Base-by-base conservation (phyloP, 2,329 filamentous ascomycete genomes). In the Trichoderma asperellum region DNA sequence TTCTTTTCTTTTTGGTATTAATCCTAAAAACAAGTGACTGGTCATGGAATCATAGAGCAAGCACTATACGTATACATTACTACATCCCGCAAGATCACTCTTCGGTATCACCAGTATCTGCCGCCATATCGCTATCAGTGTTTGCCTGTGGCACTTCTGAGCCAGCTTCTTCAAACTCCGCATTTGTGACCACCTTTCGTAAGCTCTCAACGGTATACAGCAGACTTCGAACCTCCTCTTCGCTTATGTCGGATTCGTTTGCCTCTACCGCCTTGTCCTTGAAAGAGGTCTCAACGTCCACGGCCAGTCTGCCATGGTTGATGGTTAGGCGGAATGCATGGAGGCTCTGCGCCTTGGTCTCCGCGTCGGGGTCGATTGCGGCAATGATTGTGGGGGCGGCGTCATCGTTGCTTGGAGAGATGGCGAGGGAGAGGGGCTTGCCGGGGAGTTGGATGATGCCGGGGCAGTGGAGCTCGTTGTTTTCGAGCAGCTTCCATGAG, bases 401-500 rank as follows among this genome's bases (percentile, higher is more conserved):
- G 8, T 18, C 37, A 16, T 72, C 70, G 29, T 68, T 70, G 37
- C 69, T 67, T 16, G 75, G 71, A 1, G 68, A 67, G n/a, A 79
- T 71, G 34, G 78, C 75, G 12, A 85, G 75, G 75, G 89, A 87
- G 5, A 95, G 84, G 0, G 89, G 86, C 74, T 92, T 93, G 8
- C 91, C 91, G 2, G 84, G 82, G 5, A 93, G 78, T 49, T 82
- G 78, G 65, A 93, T 80, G 70, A 79, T 72, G 63, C 77, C 72
- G 75, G 62, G 84, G 71, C 86, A 81, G 10, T 81, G 77, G 52
- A 93, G 81, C 16, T 76, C 79, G 70, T 85, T 85, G 60, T 86
- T 77, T 1, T 77, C 71, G 6, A 73, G 76, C 47, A 91, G 81
- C n/a, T 80, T 79, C 81, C 91, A 92, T 68, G 86, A 81, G 78